Evolutionary conservation across 73 alveolate species (phyloP).

Genomic region (Breviolum minutum): DNA sequence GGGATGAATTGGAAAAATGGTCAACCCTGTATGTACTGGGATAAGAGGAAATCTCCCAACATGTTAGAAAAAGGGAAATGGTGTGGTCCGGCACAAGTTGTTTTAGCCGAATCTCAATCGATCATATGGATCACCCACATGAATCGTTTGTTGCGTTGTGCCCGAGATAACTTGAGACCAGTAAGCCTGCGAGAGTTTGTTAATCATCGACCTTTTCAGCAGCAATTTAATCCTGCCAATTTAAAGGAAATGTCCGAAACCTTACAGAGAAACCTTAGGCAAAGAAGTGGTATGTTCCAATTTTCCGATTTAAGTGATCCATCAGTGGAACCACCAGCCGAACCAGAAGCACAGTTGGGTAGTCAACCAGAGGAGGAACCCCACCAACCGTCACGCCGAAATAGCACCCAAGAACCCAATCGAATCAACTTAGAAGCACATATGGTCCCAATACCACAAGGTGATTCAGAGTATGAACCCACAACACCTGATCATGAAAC

Average conservation of each 20-base stretch:
- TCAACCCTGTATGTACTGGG: neutral
- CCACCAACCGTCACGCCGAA: too few species aligned
- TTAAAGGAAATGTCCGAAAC: neutral
- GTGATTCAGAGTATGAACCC: too few species aligned
- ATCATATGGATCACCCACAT: neutral
- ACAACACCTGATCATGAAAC: too few species aligned
- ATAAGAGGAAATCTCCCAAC: neutral
- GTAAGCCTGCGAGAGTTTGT: neutral
- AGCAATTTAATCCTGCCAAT: neutral
- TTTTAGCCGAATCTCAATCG: neutral
- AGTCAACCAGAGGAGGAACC: too few species aligned
- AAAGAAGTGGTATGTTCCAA: neutral
- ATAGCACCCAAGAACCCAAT: too few species aligned
- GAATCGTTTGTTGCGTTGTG: neutral
- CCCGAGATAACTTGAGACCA: neutral
- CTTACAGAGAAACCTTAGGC: neutral
- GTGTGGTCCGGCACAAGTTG: neutral
- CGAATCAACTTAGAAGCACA: too few species aligned
- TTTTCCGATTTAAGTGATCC: neutral
- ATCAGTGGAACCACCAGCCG: too few species aligned
- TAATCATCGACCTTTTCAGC: neutral
- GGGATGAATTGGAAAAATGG: neutral
- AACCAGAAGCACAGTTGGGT: too few species aligned
- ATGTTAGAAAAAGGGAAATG: neutral
- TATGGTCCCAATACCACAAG: too few species aligned